Conservation (phyloP, 345 rosid genomes). For the Populus ilicifolia region DNA sequence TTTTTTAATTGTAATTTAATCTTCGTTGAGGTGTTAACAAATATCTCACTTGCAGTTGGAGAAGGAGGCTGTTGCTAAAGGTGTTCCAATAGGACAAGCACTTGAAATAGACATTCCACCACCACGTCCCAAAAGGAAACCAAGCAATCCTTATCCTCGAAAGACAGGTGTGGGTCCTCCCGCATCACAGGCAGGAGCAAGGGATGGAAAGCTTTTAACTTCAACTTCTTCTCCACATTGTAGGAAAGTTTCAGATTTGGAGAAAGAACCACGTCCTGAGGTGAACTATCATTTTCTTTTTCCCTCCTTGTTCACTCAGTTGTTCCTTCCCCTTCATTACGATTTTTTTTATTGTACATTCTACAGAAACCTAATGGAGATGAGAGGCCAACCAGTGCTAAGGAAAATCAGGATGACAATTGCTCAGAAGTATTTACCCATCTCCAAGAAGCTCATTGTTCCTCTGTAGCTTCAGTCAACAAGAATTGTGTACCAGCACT, state of each 20-base stretch:
- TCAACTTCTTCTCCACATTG: conserved; percentile 44
- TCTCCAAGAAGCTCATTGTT: conserved; percentile 46
- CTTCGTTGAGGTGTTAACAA: not conserved
- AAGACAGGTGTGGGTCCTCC: conserved; percentile 47
- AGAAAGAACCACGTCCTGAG: conserved; percentile 55
- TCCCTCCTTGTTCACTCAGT: not conserved
- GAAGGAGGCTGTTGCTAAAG: conserved; percentile 91
- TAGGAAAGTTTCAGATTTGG: conserved; percentile 57
- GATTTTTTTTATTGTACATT: conserved; percentile 11
- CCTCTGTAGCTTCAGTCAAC: conserved; percentile 51
- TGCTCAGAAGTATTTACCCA: conserved; percentile 59
- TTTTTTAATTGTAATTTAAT: not conserved
- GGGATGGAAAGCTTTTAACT: conserved; percentile 46
- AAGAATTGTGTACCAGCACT: conserved; percentile 40
- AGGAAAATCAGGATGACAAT: conserved; percentile 57
- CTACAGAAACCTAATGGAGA: conserved; percentile 49
- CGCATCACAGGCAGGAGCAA: conserved; percentile 30
- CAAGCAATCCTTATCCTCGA: conserved; percentile 91
- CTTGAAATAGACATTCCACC: conserved; percentile 89
- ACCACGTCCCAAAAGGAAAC: conserved; percentile 95
- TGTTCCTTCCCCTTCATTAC: conserved; percentile 2
- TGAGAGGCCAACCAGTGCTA: conserved; percentile 38
- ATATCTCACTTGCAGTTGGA: conserved; percentile 58
- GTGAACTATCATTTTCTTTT: conserved; percentile 29
- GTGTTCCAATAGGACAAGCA: conserved; percentile 65